Evolutionary conservation across 441 rosid species (phyloP).

Genomic region (Mallotus japonicus): DNA sequence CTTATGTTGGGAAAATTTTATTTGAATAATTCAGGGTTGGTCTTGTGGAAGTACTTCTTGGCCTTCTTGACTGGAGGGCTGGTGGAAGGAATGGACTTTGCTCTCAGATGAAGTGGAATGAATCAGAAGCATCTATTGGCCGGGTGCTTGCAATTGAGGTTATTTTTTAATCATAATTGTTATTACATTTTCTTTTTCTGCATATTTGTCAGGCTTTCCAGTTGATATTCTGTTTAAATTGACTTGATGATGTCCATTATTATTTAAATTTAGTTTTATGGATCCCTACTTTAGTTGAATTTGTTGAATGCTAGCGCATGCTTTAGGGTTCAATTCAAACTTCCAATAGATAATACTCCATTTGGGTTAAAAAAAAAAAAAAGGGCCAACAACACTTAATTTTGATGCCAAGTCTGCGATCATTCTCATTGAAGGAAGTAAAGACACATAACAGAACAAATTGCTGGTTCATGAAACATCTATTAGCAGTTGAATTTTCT

Average conservation of each 20-base stretch:
- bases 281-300: not conserved
- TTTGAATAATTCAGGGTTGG: constrained; percentile 67
- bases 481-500: not conserved
- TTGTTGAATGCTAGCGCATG: not conserved
- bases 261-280: not conserved
- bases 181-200: not conserved
- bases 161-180: constrained; percentile 3
- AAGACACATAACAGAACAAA: not conserved
- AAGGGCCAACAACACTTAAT: not conserved
- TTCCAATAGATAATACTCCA: not conserved
- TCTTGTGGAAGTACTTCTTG: constrained; percentile 93
- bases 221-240: constrained; percentile 3
- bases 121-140: constrained; percentile 97
- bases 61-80: constrained; percentile 97
- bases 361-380: not conserved
- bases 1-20: constrained; percentile 14
- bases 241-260: not conserved
- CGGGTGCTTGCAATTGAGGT: constrained; percentile 99
- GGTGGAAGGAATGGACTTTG: constrained; percentile 91
- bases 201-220: not conserved
- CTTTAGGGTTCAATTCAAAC: not conserved
- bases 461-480: not conserved
- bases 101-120: constrained; percentile 99
- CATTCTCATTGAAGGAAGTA: not conserved
- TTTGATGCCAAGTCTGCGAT: not conserved